phyloP scores from a whole-genome alignment of 23 red algal species.

The Gracilaria vermiculophylla region DNA sequence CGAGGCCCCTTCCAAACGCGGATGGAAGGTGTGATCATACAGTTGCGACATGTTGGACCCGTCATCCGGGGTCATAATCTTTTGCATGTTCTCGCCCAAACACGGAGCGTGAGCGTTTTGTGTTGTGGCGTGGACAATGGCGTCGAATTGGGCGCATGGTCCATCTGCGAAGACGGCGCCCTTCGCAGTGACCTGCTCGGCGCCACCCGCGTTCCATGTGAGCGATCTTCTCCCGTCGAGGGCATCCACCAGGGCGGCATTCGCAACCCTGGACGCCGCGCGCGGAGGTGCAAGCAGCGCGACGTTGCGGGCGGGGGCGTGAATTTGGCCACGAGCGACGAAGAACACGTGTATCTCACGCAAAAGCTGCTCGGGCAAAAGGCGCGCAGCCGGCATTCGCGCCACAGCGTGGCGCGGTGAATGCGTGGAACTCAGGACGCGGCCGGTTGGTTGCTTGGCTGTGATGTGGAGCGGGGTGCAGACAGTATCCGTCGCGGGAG shows the following conservation, averaged over 20 bases:
- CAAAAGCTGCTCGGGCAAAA: not conserved
- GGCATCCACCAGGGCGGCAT: not conserved
- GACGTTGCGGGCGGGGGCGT: not conserved
- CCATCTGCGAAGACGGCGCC: not conserved
- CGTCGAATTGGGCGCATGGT: not conserved
- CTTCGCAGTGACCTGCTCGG: not conserved
- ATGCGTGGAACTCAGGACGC: not conserved
- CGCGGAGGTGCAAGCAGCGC: not conserved
- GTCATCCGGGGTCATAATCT: not conserved
- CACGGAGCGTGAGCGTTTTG: not conserved
- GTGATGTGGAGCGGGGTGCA: not conserved
- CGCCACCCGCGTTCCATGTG: not conserved
- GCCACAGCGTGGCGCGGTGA: not conserved
- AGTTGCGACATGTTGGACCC: not conserved
- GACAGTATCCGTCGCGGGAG: not conserved
- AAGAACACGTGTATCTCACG: not conserved
- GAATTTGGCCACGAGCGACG: not conserved
- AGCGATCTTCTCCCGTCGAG: not conserved
- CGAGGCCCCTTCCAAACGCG: not conserved
- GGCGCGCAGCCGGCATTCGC: not conserved
- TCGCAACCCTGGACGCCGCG: not conserved
- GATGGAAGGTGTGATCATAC: conserved; percentile 25
- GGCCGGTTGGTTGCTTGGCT: not conserved
- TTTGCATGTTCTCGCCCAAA: not conserved
- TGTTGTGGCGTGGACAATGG: not conserved